These are phyloP conservation scores for Straminergon stramineum DNA, from an alignment of 225 moss, liverwort and hornwort genomes.

Conservation along the genomic window DNA sequence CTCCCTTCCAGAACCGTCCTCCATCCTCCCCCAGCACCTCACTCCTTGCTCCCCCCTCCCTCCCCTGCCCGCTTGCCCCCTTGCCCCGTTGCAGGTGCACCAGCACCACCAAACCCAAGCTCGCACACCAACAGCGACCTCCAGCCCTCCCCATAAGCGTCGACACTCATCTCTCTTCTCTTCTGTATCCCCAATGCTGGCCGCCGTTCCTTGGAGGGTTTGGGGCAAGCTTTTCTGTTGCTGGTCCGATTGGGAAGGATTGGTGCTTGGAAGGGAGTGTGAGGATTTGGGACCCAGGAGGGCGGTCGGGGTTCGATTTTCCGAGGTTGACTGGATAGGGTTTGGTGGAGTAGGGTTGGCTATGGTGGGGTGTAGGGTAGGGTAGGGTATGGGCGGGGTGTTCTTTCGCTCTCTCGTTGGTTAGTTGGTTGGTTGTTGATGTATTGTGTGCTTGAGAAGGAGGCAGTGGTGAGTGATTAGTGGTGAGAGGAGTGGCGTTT, in stretches of 20 bases:
- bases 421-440: neutral
- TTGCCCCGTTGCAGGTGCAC: slow-evolving; percentile 5
- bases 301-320: neutral
- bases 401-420: neutral
- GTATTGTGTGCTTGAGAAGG: neutral
- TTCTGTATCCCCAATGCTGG: neutral
- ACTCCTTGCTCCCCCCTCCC: neutral
- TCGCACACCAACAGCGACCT: neutral
- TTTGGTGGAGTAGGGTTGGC: neutral
- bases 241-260: neutral
- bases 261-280: neutral
- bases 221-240: neutral
- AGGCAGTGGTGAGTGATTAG: neutral
- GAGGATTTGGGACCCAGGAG: neutral
- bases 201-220: neutral
- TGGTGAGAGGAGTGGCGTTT: neutral
- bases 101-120: neutral
- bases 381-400: neutral
- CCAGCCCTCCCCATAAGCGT: neutral
- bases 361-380: neutral
- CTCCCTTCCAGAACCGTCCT: neutral
- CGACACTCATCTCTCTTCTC: neutral
- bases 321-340: neutral
- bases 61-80: neutral
- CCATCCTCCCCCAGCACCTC: neutral